A percentile compares a stretch with the other conserved stretches of the same genome.
Conservation (phyloP, 164 flowering plant genomes). For the Umbilicus rupestris region DNA sequence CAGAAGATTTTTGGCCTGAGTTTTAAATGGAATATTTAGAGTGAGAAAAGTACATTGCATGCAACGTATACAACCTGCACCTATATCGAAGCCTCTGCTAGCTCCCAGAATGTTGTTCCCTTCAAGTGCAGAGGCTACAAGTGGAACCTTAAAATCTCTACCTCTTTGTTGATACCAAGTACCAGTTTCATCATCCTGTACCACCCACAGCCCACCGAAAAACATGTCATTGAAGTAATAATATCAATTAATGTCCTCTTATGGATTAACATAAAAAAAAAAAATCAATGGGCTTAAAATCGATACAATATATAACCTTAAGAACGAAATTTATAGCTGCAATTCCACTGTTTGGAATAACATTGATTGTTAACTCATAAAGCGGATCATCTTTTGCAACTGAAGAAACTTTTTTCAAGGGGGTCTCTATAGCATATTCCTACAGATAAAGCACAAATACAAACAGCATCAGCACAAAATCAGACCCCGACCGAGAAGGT, state of each 20-base stretch:
- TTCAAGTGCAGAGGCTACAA: conserved; percentile 31
- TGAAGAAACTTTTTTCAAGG: conserved; percentile 38
- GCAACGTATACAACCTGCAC: conserved; percentile 51
- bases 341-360: conserved; percentile 33
- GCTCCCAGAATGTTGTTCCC: conserved; percentile 40
- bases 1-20: background rate
- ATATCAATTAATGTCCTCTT: background rate
- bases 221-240: background rate
- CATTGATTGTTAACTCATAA: conserved; percentile 54
- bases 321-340: conserved; percentile 85
- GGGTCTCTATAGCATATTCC: conserved; percentile 96
- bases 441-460: conserved; percentile 15
- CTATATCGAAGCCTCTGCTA: conserved; percentile 34
- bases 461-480: background rate
- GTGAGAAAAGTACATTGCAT: conserved; percentile 1
- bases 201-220: conserved; percentile 10
- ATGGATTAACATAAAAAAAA: background rate
- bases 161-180: conserved; percentile 84
- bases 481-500: background rate
- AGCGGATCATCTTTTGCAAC: conserved; percentile 26
- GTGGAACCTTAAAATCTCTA: conserved; percentile 79
- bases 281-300: background rate
- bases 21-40: too few relatives aligned
- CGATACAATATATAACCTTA: conserved; percentile 39
- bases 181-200: conserved; percentile 86